phyloP scores from a whole-genome alignment of 2,329 filamentous ascomycete genomes.

The Aquanectria penicillioides region DNA sequence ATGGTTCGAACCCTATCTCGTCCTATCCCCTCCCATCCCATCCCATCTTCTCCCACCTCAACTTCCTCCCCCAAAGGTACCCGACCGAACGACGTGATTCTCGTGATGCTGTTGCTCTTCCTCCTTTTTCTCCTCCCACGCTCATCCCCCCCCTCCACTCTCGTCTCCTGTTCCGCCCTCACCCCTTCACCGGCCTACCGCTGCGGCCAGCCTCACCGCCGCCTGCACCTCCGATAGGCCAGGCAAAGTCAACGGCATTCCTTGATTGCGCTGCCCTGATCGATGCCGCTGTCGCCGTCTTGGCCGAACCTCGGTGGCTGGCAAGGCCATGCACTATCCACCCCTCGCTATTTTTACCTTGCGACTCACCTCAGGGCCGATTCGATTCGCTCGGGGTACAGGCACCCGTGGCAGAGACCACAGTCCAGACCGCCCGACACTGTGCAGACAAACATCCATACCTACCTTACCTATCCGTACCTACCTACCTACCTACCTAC shows the following conservation, averaged over 20 bases:
- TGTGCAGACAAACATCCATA: constrained; percentile 11
- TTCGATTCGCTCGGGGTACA: no score
- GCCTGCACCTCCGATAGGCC: constrained; percentile 32
- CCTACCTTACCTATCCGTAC: no score
- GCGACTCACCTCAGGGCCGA: constrained; percentile 7
- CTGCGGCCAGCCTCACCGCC: constrained; percentile 33
- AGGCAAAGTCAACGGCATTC: not conserved
- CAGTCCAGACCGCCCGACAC: constrained; percentile 15
- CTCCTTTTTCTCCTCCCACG: constrained; percentile 2
- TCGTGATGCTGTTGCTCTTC: constrained; percentile 2
- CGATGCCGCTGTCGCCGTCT: constrained; percentile 13
- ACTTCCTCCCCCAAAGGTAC: no score
- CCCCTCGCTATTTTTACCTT: constrained; percentile 18
- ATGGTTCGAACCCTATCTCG: constrained; percentile 3
- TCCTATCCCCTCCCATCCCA: not conserved
- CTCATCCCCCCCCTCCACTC: not conserved
- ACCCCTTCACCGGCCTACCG: constrained; percentile 21
- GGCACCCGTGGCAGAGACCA: no score
- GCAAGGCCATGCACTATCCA: constrained; percentile 1
- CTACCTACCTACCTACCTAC: not conserved
- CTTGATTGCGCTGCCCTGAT: constrained; percentile 18
- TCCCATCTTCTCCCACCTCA: not conserved
- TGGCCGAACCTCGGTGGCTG: constrained; percentile 7
- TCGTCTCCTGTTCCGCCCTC: not conserved
- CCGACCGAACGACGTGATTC: no score